Base-by-base conservation (phyloP, 2,329 filamentous ascomycete genomes). In the Fusarium pininemorale region DNA sequence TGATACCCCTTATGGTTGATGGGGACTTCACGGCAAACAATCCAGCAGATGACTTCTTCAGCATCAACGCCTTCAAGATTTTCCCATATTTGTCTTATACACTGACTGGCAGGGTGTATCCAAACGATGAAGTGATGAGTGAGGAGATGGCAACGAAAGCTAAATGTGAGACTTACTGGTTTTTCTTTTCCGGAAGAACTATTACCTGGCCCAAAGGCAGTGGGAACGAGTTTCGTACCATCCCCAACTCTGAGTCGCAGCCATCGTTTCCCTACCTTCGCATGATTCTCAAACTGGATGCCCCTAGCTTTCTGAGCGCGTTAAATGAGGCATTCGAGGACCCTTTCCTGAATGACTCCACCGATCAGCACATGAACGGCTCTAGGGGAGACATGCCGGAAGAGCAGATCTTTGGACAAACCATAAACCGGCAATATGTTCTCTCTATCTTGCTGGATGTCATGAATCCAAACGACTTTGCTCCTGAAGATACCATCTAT, bases 251-350 rank as follows among this genome's bases (percentile, higher is more conserved):
- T 57, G 84, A 85, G 3, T 83, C 88, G 9, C 91, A 96, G 76
- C 92, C 93, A 1, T 91, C 94, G 0, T 98, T 98, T 79, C 93
- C 94, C 2, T 96, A 97, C 78, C 87, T 99, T 22, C 90, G 93
- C 47, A 89, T 94, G 75, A 91, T 99, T 54, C 88, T 99, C 51
- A 91, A 93, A 71, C 98, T 97, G 75, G 95, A 98, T 81, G 91
- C 95, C 0, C 90, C 95, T 4, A 98, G 94, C 81, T 97, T 98
- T 76, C 89, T 99, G 84, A 98, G 95, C 81, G 94, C 96, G 77
- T 85, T 99, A 45, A 99, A 99, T 76, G 97, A 99, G 82, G 96
- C 96, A 3, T 99, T 99, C 77, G 96, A 99, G 81, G 96, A 99
- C 79, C 88, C 92, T 0, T 99, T 98, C 77, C 85, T 99, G 63